phyloP scores from a whole-genome alignment of 1,139 yeast species.

The Geotrichum australiense region DNA sequence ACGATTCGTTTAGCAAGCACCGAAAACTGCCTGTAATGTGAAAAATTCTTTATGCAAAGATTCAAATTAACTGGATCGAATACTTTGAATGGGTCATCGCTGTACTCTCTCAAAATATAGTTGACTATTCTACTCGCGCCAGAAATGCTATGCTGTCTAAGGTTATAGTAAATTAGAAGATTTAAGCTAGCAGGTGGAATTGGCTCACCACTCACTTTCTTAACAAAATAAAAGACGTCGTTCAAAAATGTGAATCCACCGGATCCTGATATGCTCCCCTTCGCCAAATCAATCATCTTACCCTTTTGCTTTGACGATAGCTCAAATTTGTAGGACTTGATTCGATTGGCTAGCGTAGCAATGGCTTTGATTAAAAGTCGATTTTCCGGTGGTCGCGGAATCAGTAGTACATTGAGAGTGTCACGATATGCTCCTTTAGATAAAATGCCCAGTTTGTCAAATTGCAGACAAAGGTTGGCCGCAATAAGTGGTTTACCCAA shows the following conservation, averaged over 20 bases:
- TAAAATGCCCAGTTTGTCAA: slow-evolving; percentile 15
- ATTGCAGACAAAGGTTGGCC: slow-evolving; percentile 20
- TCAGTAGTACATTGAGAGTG: slow-evolving; percentile 18
- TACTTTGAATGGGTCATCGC: no score
- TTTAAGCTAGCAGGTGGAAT: slow-evolving; percentile 21
- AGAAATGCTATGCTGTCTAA: slow-evolving; percentile 18
- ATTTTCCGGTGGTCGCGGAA: slow-evolving; percentile 18
- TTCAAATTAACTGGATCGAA: no score
- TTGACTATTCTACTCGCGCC: slow-evolving; percentile 21
- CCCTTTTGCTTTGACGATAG: slow-evolving; percentile 15
- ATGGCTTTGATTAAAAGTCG: slow-evolving; percentile 21
- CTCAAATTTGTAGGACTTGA: slow-evolving; percentile 4
- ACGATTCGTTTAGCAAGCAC: slow-evolving; percentile 25
- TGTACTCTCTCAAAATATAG: slow-evolving; percentile 16
- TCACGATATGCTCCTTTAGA: slow-evolving; percentile 9
- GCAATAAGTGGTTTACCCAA: slow-evolving; percentile 22
- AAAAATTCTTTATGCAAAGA: no score
- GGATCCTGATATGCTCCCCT: no score
- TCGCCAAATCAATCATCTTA: slow-evolving; percentile 19
- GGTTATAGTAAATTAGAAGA: slow-evolving; percentile 19
- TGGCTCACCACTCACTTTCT: slow-evolving; percentile 19
- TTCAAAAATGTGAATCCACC: no score
- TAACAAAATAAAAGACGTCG: slow-evolving; percentile 20
- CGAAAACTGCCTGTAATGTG: slow-evolving; percentile 20
- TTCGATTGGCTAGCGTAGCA: slow-evolving; percentile 8